Evolutionary conservation across 305 asterid genomes (phyloP).

Genomic region (Fraxinus platypoda): DNA sequence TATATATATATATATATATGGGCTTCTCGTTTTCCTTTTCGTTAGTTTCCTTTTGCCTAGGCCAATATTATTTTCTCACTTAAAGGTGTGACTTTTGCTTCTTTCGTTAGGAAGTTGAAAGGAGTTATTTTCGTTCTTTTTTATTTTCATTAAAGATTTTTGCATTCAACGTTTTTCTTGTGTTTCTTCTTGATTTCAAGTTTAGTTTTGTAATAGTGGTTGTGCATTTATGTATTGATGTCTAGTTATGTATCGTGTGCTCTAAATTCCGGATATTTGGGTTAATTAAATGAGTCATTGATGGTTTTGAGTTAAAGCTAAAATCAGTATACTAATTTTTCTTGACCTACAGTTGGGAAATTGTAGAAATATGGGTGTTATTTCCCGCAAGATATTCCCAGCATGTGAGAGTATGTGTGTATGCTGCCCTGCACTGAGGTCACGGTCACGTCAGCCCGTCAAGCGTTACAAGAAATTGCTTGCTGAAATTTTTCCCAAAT

Average conservation of each 20-base stretch:
- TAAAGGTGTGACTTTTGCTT: neutral
- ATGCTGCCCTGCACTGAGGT: slow-evolving; percentile 98
- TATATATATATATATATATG: too few species aligned
- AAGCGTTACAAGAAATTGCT: slow-evolving; percentile 95
- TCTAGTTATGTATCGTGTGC: neutral
- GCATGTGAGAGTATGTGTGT: slow-evolving; percentile 99
- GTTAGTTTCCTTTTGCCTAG: neutral
- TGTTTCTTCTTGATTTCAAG: slow-evolving; percentile 5
- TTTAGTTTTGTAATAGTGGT: neutral
- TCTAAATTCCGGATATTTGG: neutral
- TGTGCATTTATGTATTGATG: slow-evolving; percentile 4
- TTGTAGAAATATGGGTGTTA: slow-evolving; percentile 71
- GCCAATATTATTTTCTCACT: slow-evolving; percentile 1
- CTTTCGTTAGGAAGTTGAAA: neutral
- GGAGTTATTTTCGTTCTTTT: slow-evolving; percentile 9
- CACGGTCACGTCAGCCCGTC: slow-evolving; percentile 93
- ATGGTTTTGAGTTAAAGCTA: slow-evolving; percentile 9
- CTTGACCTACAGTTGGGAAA: neutral
- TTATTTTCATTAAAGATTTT: neutral
- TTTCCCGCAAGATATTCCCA: slow-evolving; percentile 90
- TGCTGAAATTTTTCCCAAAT: slow-evolving; percentile 87
- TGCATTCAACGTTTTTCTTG: neutral
- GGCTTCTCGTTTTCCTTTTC: neutral
- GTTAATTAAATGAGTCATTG: slow-evolving; percentile 13
- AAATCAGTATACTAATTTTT: neutral